Evolutionary conservation across 441 rosid genomes (phyloP).

Genomic region (Pelargonium citronellum): DNA sequence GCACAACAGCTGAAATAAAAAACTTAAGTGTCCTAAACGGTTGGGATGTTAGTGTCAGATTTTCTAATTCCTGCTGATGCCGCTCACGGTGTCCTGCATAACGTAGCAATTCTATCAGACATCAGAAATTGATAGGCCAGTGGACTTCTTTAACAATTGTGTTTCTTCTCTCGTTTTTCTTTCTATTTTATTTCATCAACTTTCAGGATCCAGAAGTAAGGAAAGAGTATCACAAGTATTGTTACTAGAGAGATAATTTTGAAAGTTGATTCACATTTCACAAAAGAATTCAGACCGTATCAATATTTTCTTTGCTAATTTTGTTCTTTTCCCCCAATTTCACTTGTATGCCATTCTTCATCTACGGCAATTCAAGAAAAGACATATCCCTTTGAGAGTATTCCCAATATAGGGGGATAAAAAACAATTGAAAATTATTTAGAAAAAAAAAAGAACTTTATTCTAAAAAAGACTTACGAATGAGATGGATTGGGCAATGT

Average conservation of each 20-base stretch:
- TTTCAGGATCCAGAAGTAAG: not conserved
- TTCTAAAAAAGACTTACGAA: not conserved
- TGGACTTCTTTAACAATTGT: not conserved
- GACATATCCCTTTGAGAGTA: not conserved
- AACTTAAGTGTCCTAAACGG: constrained; percentile 68
- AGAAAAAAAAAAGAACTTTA: too few relatives aligned
- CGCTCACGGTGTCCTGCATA: constrained; percentile 50
- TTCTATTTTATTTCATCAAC: not conserved
- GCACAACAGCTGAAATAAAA: constrained; percentile 52
- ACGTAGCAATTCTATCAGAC: constrained; percentile 15
- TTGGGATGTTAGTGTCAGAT: constrained; percentile 57
- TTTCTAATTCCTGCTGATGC: constrained; percentile 69
- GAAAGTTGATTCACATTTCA: not conserved
- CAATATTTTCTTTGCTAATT: not conserved
- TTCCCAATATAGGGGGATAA: too few relatives aligned
- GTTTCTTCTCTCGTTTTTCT: not conserved
- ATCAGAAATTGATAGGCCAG: not conserved
- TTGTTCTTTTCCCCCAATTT: not conserved
- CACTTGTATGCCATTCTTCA: too few relatives aligned
- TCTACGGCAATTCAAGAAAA: not conserved
- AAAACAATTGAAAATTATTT: too few relatives aligned
- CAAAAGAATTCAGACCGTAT: not conserved
- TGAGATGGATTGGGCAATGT: not conserved
- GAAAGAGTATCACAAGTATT: not conserved
- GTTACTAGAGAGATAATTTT: not conserved